These are phyloP conservation scores for Triglochin maritima DNA, from an alignment of 106 monocot genomes.

Conservation along the genomic window DNA sequence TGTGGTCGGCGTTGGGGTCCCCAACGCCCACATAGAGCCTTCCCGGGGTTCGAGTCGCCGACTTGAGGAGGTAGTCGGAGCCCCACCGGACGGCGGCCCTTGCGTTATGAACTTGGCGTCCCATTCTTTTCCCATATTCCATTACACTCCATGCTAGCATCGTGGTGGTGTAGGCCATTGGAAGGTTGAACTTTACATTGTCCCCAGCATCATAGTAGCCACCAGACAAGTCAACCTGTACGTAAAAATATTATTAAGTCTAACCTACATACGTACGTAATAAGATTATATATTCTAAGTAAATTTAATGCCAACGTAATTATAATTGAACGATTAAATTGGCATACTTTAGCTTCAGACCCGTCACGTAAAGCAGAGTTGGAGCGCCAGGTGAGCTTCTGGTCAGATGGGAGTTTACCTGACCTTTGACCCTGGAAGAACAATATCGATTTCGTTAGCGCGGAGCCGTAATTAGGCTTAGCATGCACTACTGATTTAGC, in stretches of 20 bases:
- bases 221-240: conserved; percentile 60
- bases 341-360: conserved; percentile 2
- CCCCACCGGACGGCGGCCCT: conserved; percentile 88
- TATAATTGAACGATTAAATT: not conserved
- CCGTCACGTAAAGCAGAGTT: conserved; percentile 13
- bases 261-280: no score
- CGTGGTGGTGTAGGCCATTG: conserved; percentile 69
- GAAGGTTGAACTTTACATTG: conserved; percentile 85
- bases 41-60: conserved; percentile 27
- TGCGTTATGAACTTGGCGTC: conserved; percentile 57
- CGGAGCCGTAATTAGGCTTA: conserved; percentile 7
- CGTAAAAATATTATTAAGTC: no score
- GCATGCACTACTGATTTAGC: not conserved
- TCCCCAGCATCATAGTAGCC: conserved; percentile 97
- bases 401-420: conserved; percentile 8
- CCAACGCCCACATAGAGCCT: conserved; percentile 33
- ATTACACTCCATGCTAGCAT: conserved; percentile 74
- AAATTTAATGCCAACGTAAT: no score
- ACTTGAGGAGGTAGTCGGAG: conserved; percentile 80
- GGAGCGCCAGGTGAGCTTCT: conserved; percentile 15
- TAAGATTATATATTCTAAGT: not conserved
- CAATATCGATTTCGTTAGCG: conserved; percentile 9
- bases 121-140: conserved; percentile 80
- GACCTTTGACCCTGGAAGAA: conserved; percentile 24
- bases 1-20: conserved; percentile 32